Evolutionary conservation across 208 protist species (phyloP).

Genomic region (Leishmania braziliensis): DNA sequence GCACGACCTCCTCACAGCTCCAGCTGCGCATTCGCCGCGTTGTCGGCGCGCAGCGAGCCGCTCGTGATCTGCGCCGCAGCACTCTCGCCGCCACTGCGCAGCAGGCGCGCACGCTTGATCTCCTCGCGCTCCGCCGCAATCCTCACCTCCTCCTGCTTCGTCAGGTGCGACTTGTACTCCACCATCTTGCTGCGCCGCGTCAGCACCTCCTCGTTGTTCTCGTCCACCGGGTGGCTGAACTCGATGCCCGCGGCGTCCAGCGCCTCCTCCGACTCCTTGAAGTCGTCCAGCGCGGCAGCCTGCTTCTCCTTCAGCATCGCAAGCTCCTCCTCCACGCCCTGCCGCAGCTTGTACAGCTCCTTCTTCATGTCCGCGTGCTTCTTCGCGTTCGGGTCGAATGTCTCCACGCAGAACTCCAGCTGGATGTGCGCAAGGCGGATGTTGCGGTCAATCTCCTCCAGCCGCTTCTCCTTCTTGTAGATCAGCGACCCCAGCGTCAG

Average conservation of each 20-base stretch:
- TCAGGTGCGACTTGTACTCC: constrained; percentile 81
- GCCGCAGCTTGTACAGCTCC: constrained; percentile 77
- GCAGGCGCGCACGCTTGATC: constrained; percentile 70
- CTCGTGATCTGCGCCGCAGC: constrained; percentile 40
- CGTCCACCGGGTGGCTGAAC: constrained; percentile 33
- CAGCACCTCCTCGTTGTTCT: constrained; percentile 78
- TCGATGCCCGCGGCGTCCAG: background rate
- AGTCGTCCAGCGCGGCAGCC: constrained; percentile 51
- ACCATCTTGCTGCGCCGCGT: constrained; percentile 84
- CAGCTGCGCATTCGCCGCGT: constrained; percentile 13
- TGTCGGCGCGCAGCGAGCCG: constrained; percentile 9
- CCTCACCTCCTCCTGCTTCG: constrained; percentile 87
- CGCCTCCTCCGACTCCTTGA: constrained; percentile 14
- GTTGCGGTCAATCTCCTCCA: constrained; percentile 81
- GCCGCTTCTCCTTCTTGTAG: constrained; percentile 78
- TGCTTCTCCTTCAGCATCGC: constrained; percentile 77
- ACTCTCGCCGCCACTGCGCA: constrained; percentile 29
- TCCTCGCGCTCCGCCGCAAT: constrained; percentile 86
- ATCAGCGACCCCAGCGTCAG: constrained; percentile 77
- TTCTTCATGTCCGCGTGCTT: constrained; percentile 82
- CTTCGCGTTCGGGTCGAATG: constrained; percentile 81
- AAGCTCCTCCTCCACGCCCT: constrained; percentile 78
- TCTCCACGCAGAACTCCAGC: constrained; percentile 84
- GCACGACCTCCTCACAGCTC: constrained; percentile 12
- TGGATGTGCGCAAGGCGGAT: constrained; percentile 80